phyloP scores from a whole-genome alignment of 371 early-diverging fungal species.

The Haplosporangium sp. region DNA sequence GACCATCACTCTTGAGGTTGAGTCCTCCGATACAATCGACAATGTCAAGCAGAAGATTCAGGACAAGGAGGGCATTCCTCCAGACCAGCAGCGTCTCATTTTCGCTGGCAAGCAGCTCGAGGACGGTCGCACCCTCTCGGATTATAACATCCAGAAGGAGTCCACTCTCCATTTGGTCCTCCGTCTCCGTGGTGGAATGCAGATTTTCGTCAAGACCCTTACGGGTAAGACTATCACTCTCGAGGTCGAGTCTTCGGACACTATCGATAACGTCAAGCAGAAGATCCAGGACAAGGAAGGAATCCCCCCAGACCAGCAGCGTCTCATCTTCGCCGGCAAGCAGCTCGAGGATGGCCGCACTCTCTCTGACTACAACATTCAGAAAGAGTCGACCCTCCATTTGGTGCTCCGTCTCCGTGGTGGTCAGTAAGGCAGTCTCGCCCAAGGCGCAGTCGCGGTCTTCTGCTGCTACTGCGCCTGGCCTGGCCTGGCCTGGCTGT shows the following conservation, averaged over 20 bases:
- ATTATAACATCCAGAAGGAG: constrained; percentile 92
- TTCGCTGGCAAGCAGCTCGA: constrained; percentile 98
- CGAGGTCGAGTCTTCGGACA: constrained; percentile 89
- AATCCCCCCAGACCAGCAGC: constrained; percentile 85
- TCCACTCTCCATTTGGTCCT: constrained; percentile 96
- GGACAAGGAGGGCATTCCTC: constrained; percentile 84
- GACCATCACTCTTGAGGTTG: constrained; percentile 98
- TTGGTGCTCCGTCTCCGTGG: constrained; percentile 87
- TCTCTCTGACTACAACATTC: constrained; percentile 90
- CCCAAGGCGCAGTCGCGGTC: too few species aligned
- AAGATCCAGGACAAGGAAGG: constrained; percentile 97
- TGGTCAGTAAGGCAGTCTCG: constrained; percentile 55
- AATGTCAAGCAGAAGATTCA: constrained; percentile 95
- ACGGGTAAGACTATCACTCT: constrained; percentile 98
- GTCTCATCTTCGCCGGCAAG: constrained; percentile 97
- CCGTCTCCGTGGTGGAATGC: constrained; percentile 86
- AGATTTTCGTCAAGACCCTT: constrained; percentile 96
- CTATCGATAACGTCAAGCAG: constrained; percentile 86
- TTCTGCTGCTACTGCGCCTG: too few species aligned
- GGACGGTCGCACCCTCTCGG: constrained; percentile 88
- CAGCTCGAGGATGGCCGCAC: constrained; percentile 94
- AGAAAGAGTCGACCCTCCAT: constrained; percentile 88
- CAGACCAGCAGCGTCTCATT: constrained; percentile 94
- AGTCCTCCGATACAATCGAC: constrained; percentile 82
- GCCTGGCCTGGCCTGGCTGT: too few species aligned